Evolutionary conservation across 495 filamentous ascomycete species (phyloP), one percentile per base, ranked within the genome.

Genomic region (Mytilinidion resinicola): DNA sequence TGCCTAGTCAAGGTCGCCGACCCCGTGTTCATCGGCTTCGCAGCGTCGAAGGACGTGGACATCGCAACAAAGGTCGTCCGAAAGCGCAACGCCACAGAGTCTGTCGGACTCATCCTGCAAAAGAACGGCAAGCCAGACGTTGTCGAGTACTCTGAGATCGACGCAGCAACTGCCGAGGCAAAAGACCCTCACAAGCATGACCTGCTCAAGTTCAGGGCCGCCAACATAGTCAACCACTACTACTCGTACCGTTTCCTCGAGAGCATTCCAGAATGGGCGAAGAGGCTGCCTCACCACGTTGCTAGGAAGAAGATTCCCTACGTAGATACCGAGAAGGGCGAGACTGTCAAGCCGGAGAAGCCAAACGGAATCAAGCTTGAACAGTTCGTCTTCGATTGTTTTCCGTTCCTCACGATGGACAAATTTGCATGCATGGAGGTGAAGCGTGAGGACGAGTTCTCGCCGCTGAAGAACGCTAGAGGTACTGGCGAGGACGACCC

Each of bases 151-250:
- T 96, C 90, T 12, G 93, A 99, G 73, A 97, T 99, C 65, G 89
- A 96, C 78, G 73, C 84, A 57, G 84, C 81, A 48, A 90, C 87
- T 2, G 86, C 92, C 37, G 91, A 96, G 69, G 91, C 91, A 62
- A 83, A 86, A 70, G 93, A 99, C 70, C 78, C 87, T 53, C 87
- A 89, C 71, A 85, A 97, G 67, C 78, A 80, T 1, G 83, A 83
- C 44, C 77, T 97, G 52, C 82, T 99, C 69, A 95, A 90, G 75
- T 96, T 95, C 85, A 85, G 93, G 43, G 92, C 93, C 51, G 93
- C 91, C 62, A 99, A 99, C 76, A 99, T 99, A 59, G 93, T 99
- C 75, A 99, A 99, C 80, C 93, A 99, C 79, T 99, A 96, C 81
- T 99, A 99, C 78, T 91, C 87, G 36, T 95, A 90, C 80, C 77